Evolutionary conservation across 768 basidiomycete genomes (phyloP), one percentile per base, ranked within the genome.

Genomic region (Collybia sordida): DNA sequence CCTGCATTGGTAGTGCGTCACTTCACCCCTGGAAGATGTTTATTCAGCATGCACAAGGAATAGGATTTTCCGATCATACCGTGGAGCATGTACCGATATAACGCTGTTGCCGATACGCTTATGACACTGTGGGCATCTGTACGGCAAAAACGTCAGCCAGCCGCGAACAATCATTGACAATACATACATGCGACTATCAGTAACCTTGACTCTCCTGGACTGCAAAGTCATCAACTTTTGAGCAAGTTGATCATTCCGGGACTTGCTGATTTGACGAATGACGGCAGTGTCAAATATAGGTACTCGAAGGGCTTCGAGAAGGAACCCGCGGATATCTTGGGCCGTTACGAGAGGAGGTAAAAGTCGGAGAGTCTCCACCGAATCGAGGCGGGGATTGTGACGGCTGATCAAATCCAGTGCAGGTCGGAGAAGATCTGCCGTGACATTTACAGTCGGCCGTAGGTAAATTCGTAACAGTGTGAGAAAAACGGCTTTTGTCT

Each of bases 1-100:
- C 22, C 93, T 86, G 63, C 95, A 98, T 54, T 96, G 90, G 65
- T 95, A 94, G 68, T 98, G 96, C 0, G 94, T 98, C 2, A 97
- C 95, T 69, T 96, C 93, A 7, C 95, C 95, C 42, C 94, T 97
- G 58, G 28, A 27, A 31, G 7, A 39, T 24, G 44, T 28, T 14
- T n/a, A 47, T 42, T 7, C 15, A 25, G 35, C 38, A 17, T 36
- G n/a, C 2, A n/a, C 6, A 15, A 6, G 12, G 31, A 4, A 19
- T 23, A 4, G 44, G 24, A 14, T 3, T 23, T 18, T 21, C 6
- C 25, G 24, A 48, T 57, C 85, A 62, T 59, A 90, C 92, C 82
- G 79, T 35, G 95, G 95, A 6, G 86, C 75, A 74, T 98, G 95
- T 2, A 96, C 90, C 0, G 93, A 93, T 57, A 98, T 95, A 27